These are phyloP conservation scores for Hericium rajendrae DNA, from an alignment of 768 basidiomycete species.

Conservation along the genomic window DNA sequence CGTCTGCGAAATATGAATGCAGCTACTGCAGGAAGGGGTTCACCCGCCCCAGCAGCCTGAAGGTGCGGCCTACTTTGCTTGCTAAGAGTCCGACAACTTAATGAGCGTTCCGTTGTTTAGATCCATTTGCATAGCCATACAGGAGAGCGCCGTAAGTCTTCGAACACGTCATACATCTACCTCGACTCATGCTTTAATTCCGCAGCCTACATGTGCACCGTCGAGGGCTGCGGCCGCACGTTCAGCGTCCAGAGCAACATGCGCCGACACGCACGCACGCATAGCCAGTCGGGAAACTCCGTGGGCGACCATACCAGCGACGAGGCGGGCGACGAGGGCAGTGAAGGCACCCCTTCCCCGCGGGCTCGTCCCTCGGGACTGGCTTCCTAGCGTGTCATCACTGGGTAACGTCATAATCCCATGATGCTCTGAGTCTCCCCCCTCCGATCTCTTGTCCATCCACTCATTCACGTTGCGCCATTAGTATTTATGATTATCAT, in stretches of 20 bases:
- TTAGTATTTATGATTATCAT: background rate
- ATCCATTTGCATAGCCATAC: conserved; percentile 82
- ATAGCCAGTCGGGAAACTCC: conserved; percentile 26
- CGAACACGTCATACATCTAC: background rate
- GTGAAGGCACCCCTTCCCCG: conserved; percentile 9
- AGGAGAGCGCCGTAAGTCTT: conserved; percentile 67
- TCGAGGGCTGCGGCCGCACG: conserved; percentile 66
- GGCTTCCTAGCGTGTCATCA: background rate
- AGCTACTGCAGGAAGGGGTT: conserved; percentile 73
- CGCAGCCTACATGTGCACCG: conserved; percentile 67
- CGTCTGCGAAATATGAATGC: conserved; percentile 63
- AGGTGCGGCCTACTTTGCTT: conserved; percentile 31
- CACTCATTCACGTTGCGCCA: background rate
- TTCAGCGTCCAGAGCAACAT: conserved; percentile 87
- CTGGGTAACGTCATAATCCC: background rate
- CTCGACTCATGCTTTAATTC: conserved; percentile 3
- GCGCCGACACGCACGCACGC: conserved; percentile 76
- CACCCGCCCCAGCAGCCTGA: conserved; percentile 75
- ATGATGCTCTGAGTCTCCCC: too few species aligned
- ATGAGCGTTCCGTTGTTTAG: conserved; percentile 26
- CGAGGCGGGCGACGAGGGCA: conserved; percentile 10
- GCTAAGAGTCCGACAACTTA: background rate
- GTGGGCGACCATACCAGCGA: conserved; percentile 7
- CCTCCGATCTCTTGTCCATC: background rate
- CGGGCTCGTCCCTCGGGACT: background rate